These are phyloP conservation scores for Tephrocybe sp. DNA, from an alignment of 768 basidiomycete species.

Conservation along the genomic window DNA sequence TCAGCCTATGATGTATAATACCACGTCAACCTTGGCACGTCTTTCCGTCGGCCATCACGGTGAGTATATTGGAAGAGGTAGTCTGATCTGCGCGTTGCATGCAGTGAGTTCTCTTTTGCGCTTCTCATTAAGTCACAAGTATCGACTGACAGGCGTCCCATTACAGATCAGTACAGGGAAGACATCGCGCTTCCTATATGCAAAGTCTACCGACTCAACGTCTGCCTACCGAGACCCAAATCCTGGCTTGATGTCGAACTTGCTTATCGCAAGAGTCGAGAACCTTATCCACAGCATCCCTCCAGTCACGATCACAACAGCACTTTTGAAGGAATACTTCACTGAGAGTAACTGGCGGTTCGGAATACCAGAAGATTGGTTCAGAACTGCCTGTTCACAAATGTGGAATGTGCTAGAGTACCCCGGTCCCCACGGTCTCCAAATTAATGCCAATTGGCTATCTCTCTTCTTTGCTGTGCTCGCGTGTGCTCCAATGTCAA, in stretches of 20 bases:
- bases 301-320: slow-evolving; percentile 27
- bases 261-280: slow-evolving; percentile 23
- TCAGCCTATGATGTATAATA: slow-evolving; percentile 36
- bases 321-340: slow-evolving; percentile 43
- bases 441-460: slow-evolving; percentile 52
- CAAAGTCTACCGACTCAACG: slow-evolving; percentile 39
- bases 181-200: slow-evolving; percentile 36
- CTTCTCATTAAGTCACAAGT: background rate
- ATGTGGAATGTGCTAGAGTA: slow-evolving; percentile 48
- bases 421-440: slow-evolving; percentile 26
- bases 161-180: slow-evolving; percentile 35
- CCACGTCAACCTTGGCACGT: slow-evolving; percentile 41
- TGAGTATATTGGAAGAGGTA: slow-evolving; percentile 50
- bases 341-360: slow-evolving; percentile 48
- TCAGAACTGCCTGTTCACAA: slow-evolving; percentile 36
- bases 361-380: slow-evolving; percentile 51
- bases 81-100: slow-evolving; percentile 45
- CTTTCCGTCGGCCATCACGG: slow-evolving; percentile 46
- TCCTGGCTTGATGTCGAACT: slow-evolving; percentile 22
- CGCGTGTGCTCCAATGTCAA: slow-evolving; percentile 35
- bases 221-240: slow-evolving; percentile 25
- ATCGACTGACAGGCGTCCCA: background rate
- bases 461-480: slow-evolving; percentile 49
- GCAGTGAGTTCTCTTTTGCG: slow-evolving; percentile 29
- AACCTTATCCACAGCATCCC: slow-evolving; percentile 36